phyloP scores from a whole-genome alignment of 164 flowering plant genomes.

The Stephania yunnanensis region DNA sequence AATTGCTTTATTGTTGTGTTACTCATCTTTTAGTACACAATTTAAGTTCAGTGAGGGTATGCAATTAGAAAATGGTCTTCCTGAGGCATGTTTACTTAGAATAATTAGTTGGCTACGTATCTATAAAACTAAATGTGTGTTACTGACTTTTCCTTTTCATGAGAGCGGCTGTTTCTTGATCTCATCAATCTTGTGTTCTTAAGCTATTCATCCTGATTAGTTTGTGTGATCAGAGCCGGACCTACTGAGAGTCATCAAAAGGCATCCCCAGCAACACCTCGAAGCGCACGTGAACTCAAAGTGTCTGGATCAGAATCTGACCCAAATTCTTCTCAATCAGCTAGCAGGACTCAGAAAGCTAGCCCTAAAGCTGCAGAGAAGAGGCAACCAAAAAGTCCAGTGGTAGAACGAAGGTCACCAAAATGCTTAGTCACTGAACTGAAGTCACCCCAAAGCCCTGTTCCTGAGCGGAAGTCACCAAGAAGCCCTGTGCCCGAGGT shows the following conservation, averaged over 20 bases:
- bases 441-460: constrained; percentile 73
- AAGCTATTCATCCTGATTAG: constrained; percentile 2
- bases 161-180: background rate
- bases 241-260: constrained; percentile 55
- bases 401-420: constrained; percentile 60
- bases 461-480: constrained; percentile 60
- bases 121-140: background rate
- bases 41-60: background rate
- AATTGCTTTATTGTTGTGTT: background rate
- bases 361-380: constrained; percentile 68
- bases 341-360: constrained; percentile 51
- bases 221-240: constrained; percentile 32
- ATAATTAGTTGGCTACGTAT: background rate
- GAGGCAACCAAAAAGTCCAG: constrained; percentile 43
- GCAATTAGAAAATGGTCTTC: background rate
- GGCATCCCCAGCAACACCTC: constrained; percentile 56
- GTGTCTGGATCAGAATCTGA: constrained; percentile 45
- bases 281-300: constrained; percentile 55
- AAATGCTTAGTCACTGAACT: constrained; percentile 61
- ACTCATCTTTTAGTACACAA: background rate
- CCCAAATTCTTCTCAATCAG: constrained; percentile 35
- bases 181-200: background rate
- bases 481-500: constrained; percentile 78
- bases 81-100: background rate
- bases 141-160: background rate